A percentile compares a stretch with the other conserved stretches of the same genome.
Evolutionary conservation across 352 stramenopile species (phyloP).

Genomic region (Pythium apleroticum): DNA sequence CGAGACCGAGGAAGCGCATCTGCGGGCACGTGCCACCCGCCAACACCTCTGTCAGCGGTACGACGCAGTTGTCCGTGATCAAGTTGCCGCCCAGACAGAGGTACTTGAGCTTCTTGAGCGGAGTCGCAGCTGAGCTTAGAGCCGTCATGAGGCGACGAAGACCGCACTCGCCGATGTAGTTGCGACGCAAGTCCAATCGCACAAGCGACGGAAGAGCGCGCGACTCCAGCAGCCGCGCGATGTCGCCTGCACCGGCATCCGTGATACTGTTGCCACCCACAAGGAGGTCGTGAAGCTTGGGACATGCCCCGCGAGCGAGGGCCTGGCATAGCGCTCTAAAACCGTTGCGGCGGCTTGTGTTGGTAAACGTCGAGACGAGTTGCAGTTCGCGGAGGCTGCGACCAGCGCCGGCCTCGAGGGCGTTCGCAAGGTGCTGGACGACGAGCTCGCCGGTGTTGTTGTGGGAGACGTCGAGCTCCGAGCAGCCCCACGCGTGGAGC

Average conservation of each 20-base stretch:
- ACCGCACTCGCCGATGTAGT: conserved; percentile 70
- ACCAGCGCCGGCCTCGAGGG: conserved; percentile 38
- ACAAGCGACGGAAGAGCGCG: conserved; percentile 33
- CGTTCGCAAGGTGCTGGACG: conserved; percentile 42
- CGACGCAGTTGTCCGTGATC: conserved; percentile 76
- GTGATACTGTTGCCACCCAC: conserved; percentile 69
- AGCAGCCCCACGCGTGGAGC: conserved; percentile 66
- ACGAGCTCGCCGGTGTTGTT: conserved; percentile 55
- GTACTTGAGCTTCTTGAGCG: conserved; percentile 47
- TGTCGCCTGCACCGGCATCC: conserved; percentile 47
- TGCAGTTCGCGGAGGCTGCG: conserved; percentile 52
- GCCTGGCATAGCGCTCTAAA: conserved; percentile 41
- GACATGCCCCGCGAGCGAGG: conserved; percentile 46
- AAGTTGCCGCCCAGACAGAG: conserved; percentile 81
- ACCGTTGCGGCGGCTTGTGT: conserved; percentile 57
- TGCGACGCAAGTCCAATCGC: conserved; percentile 66
- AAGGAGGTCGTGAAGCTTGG: conserved; percentile 50
- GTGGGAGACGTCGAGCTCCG: conserved; percentile 54
- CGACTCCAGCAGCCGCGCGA: conserved; percentile 46
- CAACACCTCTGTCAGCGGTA: conserved; percentile 44
- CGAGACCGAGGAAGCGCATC: conserved; percentile 70
- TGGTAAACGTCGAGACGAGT: conserved; percentile 70
- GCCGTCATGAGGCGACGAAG: conserved; percentile 41
- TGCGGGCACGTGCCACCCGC: conserved; percentile 36
- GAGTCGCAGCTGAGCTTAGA: conserved; percentile 21